These are phyloP conservation scores for Mycena albidolilacea DNA, from an alignment of 768 basidiomycete genomes.

Conservation along the genomic window DNA sequence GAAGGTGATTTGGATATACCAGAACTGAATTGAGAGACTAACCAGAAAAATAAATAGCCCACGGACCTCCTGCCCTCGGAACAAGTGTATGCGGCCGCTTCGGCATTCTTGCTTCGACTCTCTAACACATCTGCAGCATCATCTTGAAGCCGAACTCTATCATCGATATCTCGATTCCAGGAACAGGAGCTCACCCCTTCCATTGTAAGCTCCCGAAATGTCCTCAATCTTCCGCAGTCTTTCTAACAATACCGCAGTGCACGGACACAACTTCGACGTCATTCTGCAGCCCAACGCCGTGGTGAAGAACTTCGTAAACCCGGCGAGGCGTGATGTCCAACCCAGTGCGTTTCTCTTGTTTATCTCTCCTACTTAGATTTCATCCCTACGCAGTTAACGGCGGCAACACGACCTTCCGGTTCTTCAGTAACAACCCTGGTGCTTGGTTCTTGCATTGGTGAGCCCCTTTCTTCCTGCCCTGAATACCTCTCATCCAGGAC, in stretches of 20 bases:
- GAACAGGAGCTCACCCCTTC: slow-evolving; percentile 28
- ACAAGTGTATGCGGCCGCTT: background rate
- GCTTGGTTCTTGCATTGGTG: slow-evolving; percentile 68
- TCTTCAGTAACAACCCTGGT: slow-evolving; percentile 70
- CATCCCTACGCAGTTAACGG: slow-evolving; percentile 46
- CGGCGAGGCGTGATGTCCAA: slow-evolving; percentile 25
- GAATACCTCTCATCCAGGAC: background rate
- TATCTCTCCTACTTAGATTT: background rate
- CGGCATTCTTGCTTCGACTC: too few relatives aligned
- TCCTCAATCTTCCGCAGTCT: background rate
- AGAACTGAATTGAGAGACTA: background rate
- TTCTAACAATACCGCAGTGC: slow-evolving; percentile 43
- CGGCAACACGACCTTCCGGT: slow-evolving; percentile 54
- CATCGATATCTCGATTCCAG: slow-evolving; percentile 30
- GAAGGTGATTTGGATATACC: too few relatives aligned
- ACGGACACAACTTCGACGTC: slow-evolving; percentile 35
- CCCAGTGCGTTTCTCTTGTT: slow-evolving; percentile 20
- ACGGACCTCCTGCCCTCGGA: slow-evolving; percentile 16
- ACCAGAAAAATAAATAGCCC: background rate
- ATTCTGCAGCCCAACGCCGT: slow-evolving; percentile 11
- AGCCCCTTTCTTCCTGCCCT: background rate
- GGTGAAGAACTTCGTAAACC: slow-evolving; percentile 26
- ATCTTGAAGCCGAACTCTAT: slow-evolving; percentile 20
- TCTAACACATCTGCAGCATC: slow-evolving; percentile 1
- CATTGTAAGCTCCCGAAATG: slow-evolving; percentile 29